Base-by-base conservation (phyloP, 2,329 filamentous ascomycete genomes). In the Ceratocystis cacaofunesta region DNA sequence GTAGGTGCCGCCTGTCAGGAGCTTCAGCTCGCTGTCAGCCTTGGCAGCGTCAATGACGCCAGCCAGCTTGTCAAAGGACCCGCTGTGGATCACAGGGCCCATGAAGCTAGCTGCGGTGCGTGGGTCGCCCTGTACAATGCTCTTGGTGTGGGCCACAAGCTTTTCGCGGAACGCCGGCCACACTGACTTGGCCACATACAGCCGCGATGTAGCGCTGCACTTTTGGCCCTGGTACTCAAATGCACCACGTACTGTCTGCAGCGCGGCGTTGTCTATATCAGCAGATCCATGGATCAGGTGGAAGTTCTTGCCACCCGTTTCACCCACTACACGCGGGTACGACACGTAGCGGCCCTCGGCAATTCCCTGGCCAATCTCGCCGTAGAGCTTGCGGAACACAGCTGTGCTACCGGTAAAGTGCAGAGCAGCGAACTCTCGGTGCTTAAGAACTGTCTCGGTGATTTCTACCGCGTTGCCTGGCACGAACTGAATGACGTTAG, bases 271-370 rank as follows among this genome's bases (percentile, higher is more conserved):
- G 68, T 84, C 78, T 62, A 94, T 76, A 70, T 95, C 88, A 48
- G 90, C 90, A 2, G 85, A 86, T 58, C 80, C 78, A 78, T 95
- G 90, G 41, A 95, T 76, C 63, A 95, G 76, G 75, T 95, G 90
- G 80, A 92, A 95, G 80, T 95, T 95, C 84, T 95, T 95, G 74
- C 90, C 90, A 68, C 90, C 90, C 32, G 90, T 95, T 80, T 95
- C 90, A 68, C 90, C 90, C 3, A 95, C 89, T 69, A 95, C 88
- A 70, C 90, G 86, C 58, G 90, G 91, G 76, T 96, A 97, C 71
- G 87, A 85, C 69, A 81, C 80, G 78, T 95, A 97, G 67, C 84
- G 87, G 69, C 88, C 90, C 72, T 91, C 85, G 4, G 89, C 88
- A 22, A 95, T 86, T 50, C 89, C 89, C 69, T 82, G 79, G 10